Percentiles rank a stretch among this genome's conserved stretches.
phyloP scores from a whole-genome alignment of 2,329 filamentous ascomycete species.

The Colletotrichum cereale region DNA sequence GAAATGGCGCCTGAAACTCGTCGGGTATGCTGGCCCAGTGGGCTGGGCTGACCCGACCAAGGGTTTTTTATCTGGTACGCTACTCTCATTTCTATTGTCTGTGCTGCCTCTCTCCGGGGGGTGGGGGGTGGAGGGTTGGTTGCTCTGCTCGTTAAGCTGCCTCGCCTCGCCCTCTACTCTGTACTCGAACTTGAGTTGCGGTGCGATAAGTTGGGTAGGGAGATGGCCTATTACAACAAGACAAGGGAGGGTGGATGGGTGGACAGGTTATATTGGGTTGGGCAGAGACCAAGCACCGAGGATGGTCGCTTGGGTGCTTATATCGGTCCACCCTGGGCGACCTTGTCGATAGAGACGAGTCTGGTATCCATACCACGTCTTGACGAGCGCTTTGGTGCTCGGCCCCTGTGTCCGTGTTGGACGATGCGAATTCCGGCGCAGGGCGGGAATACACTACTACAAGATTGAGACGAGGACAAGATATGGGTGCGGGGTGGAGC shows the following conservation, averaged over 20 bases:
- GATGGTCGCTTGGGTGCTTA: slow-evolving; percentile 13
- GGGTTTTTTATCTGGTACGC: not conserved
- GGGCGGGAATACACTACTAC: not conserved
- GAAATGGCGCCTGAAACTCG: slow-evolving; percentile 36
- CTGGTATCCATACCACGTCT: slow-evolving; percentile 2
- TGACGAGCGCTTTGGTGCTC: slow-evolving; percentile 5
- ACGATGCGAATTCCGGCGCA: not conserved
- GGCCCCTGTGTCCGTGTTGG: slow-evolving; percentile 29
- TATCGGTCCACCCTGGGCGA: slow-evolving; percentile 6
- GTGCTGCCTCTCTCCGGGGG: slow-evolving; percentile 13
- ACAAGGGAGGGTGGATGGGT: slow-evolving; percentile 5
- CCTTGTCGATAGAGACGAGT: not conserved
- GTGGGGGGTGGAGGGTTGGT: no score
- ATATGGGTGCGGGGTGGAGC: slow-evolving; percentile 17
- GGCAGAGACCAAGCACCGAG: not conserved
- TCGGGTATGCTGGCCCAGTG: slow-evolving; percentile 27
- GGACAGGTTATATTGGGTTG: slow-evolving; percentile 3
- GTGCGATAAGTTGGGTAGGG: slow-evolving; percentile 7
- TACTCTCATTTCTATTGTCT: slow-evolving; percentile 6
- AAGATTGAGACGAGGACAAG: slow-evolving; percentile 29
- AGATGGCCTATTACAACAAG: slow-evolving; percentile 1
- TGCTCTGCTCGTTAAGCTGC: slow-evolving; percentile 10
- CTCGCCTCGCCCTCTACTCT: not conserved
- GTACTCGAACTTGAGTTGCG: not conserved
- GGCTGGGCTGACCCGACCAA: slow-evolving; percentile 25